Evolutionary conservation across 352 stramenopile genomes (phyloP), one percentile per base, ranked within the genome.

Genomic region (Blastocystis sp.): DNA sequence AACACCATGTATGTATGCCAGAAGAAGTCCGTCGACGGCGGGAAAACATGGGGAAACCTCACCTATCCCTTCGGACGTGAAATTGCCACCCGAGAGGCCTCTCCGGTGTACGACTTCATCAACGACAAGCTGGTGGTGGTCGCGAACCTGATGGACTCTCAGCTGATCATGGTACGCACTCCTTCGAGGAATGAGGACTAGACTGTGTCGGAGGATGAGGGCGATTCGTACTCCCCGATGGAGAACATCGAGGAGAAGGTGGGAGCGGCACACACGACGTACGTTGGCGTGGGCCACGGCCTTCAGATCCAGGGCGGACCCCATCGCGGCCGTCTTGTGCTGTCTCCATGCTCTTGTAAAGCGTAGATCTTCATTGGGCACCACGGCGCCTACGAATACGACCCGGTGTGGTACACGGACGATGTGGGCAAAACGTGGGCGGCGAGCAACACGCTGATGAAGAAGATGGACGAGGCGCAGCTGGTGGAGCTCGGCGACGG

Each of bases 181-280:
- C 19, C 48, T 3, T n/a, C 38, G 9, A 0, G 5, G n/a, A 7
- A 2, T 76, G 9, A 59, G 14, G 23, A 4, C 17, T 48, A 76
- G 66, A 56, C 66, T 21, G 23, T 45, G 28, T 76, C 66, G 7
- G 66, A 76, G 48, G 66, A 76, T 56, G 66, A 76, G 48, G 66
- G 66, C 48, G 66, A 76, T 59, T 60, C 66, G n/a, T 76, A 76
- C 38, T 60, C 66, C 53, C 66, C 66, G 2, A 76, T 76, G 66
- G 66, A 56, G 66, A 76, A 76, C 38, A 76, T 76, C 66, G 40
- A 76, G 14, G 66, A 41, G 38, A 76, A 76, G 66, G 66, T 76
- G 41, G 66, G 66, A 38, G 66, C 40, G 3, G 66, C 66, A 0
- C 66, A 76, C 10, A 76, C 66, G 19, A 76, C 66, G 14, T 76